A percentile compares a stretch with the other conserved stretches of the same genome.
Conservation (phyloP, 192 early-diverging fungal species). For the Rhizophagus sp. region DNA sequence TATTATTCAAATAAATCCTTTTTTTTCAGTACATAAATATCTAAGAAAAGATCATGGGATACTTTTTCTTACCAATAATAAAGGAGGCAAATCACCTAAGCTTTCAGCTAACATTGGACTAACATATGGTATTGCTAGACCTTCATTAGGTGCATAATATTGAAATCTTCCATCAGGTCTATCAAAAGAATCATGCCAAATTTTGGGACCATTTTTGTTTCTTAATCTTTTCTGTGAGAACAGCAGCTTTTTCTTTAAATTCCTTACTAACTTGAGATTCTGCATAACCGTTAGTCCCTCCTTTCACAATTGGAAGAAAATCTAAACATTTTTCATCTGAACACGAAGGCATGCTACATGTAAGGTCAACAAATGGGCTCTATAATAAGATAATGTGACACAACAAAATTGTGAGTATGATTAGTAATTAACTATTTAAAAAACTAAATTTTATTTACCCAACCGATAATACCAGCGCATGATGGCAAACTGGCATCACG, state of each 20-base stretch:
- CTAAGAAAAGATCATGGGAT: no score
- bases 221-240: conserved; percentile 17
- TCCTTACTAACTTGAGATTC: conserved; percentile 33
- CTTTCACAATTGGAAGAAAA: conserved; percentile 36
- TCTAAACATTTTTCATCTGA: conserved; percentile 32
- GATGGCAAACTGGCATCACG: no score
- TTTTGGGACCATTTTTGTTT: conserved; percentile 10
- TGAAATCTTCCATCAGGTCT: no score
- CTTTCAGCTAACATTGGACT: no score
- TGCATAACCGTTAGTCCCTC: conserved; percentile 20
- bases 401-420: neutral
- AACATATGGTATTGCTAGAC: conserved; percentile 37
- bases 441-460: conserved; percentile 28
- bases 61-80: no score
- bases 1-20: neutral
- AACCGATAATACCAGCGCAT: conserved; percentile 30
- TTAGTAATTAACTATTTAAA: neutral
- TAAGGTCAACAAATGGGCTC: conserved; percentile 43
- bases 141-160: no score
- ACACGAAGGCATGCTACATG: conserved; percentile 49
- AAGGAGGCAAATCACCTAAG: no score
- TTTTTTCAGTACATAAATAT: neutral
- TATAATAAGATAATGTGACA: neutral
- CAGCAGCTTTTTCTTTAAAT: neutral
- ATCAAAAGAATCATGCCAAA: no score